Evolutionary conservation across 495 filamentous ascomycete species (phyloP), one percentile per base, ranked within the genome.

Genomic region (Penicillium macrosclerotiorum): DNA sequence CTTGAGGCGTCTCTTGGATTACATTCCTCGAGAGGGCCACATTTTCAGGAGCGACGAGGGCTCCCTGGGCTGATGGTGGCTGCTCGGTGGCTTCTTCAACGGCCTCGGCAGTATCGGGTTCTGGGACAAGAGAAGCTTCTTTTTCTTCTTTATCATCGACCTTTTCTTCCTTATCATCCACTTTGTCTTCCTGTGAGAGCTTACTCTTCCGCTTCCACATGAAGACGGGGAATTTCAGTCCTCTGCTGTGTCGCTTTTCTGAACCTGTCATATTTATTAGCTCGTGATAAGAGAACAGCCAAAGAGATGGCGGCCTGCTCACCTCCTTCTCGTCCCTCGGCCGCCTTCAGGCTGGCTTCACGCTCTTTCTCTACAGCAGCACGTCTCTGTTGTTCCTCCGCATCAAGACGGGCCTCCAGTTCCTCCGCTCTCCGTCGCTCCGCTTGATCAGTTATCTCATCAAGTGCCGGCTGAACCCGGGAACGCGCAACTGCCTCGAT

Each of bases 401-500:
- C 65, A 45, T 84, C 78, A 17, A 82, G 63, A 9, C 75, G 68
- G 12, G 67, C 63, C 52, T 83, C 83, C 26, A 79, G 57, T 34
- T 85, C 80, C 42, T 75, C 66, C 8, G 81, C 81, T 29, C 74
- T 73, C 54, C 87, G 82, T 36, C 70, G 69, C 56, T 92, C 87
- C 0, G 85, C 84, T 24, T 79, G 83, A 14, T 84, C 83, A 37
- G 82, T 81, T 27, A 98, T 94, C 52, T 95, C 89, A 57, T 96
- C 87, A n/a, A 98, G 63, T 0, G 93, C 80, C 13, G 93, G 93
- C 63, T 89, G 87, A n/a, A 98, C 76, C 55, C 85, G 83, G 24
- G 77, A 76, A 8, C 80, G 79, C 0, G 93, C 93, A 49, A 96
- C 83, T 8, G 78, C 80, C 43, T 96, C 85, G 30, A 98, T 77